Evolutionary conservation across 306 rosid species (phyloP), one percentile per base, ranked within the genome.

Genomic region (Castanea crenata): DNA sequence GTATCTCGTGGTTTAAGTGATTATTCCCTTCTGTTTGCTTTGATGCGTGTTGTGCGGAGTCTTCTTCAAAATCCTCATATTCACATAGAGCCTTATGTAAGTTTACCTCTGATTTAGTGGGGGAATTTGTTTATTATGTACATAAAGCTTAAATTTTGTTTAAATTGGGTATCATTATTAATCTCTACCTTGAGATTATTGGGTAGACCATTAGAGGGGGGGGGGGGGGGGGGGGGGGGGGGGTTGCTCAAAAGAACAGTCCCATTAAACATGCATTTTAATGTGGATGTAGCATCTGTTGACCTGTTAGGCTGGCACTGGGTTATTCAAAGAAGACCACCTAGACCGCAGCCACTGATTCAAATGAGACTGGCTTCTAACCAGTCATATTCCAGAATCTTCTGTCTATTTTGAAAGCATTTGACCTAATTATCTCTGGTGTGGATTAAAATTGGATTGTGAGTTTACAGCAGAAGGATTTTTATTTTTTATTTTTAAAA

Each of bases 41-140:
- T 90, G 86, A 92, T 94, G 97, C 92, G 91, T 55, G 84, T 94
- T 83, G 89, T 87, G 32, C 82, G 90, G 83, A 89, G 97, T 84
- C 93, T 92, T 80, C 78, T 91, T 80, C 97, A 85, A 83, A 94
- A 94, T 87, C 91, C 90, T 67, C 91, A 88, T 81, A 80, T 94
- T 76, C 97, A 94, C 74, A 70, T 90, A 74, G 97, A 92, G 82
- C 99, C 88, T 87, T 94, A 92, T 87, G 99, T 94, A 84, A 90
- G 97, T 86, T 61, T 69, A 19, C 18, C 27, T 67, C 27, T 32
- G 10, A 3, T 31, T 64, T 64, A 64, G 31, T 6, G n/a, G 4
- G 18, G 18, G 20, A 5, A 16, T 15, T 64, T 31, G 10, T 15
- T 16, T 9, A 64, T 32, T 32, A 31, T 31, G 70, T 29, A 64